Conservation (phyloP, 768 basidiomycete genomes). For the Harrya chromipes region DNA sequence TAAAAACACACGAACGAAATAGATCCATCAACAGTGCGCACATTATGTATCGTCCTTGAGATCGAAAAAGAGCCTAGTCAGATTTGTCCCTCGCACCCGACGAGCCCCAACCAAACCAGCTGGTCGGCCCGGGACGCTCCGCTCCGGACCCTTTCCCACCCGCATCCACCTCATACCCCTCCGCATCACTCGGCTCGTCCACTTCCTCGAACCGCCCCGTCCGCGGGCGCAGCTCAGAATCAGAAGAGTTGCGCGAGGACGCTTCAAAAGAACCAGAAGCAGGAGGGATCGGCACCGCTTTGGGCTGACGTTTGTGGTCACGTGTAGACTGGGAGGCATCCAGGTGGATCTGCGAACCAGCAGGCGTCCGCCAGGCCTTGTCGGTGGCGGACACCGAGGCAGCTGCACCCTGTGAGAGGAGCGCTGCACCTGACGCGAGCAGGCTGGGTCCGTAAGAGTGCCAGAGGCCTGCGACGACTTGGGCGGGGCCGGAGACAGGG, state of each 20-base stretch:
- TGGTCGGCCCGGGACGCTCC: constrained; percentile 29
- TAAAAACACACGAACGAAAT: too few species aligned
- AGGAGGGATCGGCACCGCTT: constrained; percentile 47
- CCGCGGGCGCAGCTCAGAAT: constrained; percentile 45
- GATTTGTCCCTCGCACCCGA: constrained; percentile 20
- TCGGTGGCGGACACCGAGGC: constrained; percentile 34
- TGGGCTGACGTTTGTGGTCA: constrained; percentile 49
- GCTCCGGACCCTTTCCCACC: constrained; percentile 14
- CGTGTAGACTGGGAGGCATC: constrained; percentile 31
- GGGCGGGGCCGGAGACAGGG: constrained; percentile 60
- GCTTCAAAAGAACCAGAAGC: constrained; percentile 31
- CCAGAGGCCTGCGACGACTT: constrained; percentile 69
- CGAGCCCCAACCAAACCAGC: constrained; percentile 35
- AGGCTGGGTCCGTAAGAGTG: constrained; percentile 73
- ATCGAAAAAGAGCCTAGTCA: constrained; percentile 8
- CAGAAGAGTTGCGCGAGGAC: constrained; percentile 39
- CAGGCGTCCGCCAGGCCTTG: constrained; percentile 26
- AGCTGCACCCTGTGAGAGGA: constrained; percentile 52
- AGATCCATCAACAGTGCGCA: too few species aligned
- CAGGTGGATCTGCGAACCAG: constrained; percentile 30
- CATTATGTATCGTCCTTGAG: neutral
- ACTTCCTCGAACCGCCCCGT: constrained; percentile 62
- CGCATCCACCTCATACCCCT: constrained; percentile 50
- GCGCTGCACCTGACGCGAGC: constrained; percentile 61
- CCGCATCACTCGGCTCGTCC: constrained; percentile 67